Conservation (phyloP, 1,284 basidiomycete genomes). For the Omphalotus olearius region DNA sequence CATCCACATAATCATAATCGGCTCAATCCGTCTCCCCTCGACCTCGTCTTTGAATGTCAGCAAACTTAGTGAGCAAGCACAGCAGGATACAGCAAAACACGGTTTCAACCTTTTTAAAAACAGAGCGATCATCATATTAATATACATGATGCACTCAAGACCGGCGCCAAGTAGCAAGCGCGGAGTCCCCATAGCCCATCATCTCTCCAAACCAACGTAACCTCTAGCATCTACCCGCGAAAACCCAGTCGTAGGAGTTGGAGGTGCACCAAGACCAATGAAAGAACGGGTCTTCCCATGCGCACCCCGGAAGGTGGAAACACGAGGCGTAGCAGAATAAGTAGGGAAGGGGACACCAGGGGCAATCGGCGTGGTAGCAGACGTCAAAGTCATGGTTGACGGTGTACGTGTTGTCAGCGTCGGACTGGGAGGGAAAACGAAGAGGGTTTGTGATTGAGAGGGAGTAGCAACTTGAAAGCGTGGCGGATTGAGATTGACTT, state of each 20-base stretch:
- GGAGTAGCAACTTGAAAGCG: slow-evolving; percentile 30
- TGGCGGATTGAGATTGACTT: slow-evolving; percentile 2
- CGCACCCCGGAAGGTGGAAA: slow-evolving; percentile 58
- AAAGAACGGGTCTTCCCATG: slow-evolving; percentile 66
- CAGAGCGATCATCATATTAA: no score
- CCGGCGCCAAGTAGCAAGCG: no score
- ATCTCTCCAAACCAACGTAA: slow-evolving; percentile 54
- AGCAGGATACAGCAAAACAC: not conserved
- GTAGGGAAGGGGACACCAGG: slow-evolving; percentile 51
- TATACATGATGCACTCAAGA: no score
- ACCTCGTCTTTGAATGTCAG: not conserved
- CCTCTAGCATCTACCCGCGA: slow-evolving; percentile 78
- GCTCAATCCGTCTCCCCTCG: no score
- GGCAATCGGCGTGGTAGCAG: slow-evolving; percentile 38
- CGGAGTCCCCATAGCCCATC: not conserved
- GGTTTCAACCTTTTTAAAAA: no score
- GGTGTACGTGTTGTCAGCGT: slow-evolving; percentile 59
- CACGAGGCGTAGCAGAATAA: slow-evolving; percentile 57
- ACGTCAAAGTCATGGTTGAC: slow-evolving; percentile 71
- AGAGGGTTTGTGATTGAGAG: slow-evolving; percentile 76
- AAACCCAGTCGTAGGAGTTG: slow-evolving; percentile 76
- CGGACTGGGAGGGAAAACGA: slow-evolving; percentile 80
- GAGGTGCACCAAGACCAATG: slow-evolving; percentile 61
- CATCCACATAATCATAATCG: no score
- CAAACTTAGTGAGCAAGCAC: not conserved